phyloP scores from a whole-genome alignment of 306 rosid species.

The Ochetophila trinervis region DNA sequence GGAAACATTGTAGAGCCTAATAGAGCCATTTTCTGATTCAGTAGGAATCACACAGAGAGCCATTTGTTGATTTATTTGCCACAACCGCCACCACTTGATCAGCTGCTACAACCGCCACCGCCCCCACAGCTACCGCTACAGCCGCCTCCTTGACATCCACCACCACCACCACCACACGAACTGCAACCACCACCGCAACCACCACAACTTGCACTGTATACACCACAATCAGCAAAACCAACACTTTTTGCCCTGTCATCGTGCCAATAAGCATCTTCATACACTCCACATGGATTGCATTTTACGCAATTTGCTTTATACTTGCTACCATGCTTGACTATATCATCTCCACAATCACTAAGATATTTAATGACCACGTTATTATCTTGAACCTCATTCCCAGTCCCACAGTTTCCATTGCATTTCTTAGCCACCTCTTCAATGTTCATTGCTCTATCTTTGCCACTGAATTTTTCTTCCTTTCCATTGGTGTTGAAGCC shows the following conservation, averaged over 20 bases:
- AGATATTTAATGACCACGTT: no score
- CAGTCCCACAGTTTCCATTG: no score
- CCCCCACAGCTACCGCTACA: neutral
- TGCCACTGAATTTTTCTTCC: neutral
- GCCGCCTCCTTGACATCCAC: neutral
- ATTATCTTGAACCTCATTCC: no score
- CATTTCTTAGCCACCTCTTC: no score
- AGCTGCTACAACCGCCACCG: neutral
- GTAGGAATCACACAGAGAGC: no score
- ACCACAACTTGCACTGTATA: neutral
- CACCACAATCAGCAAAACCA: neutral
- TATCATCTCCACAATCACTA: neutral
- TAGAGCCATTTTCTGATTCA: neutral
- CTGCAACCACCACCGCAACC: no score
- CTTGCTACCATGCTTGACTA: neutral
- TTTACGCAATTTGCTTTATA: neutral
- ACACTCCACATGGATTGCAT: neutral
- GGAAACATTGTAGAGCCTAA: no score
- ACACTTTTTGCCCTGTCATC: neutral
- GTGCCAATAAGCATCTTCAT: neutral
- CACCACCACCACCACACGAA: no score
- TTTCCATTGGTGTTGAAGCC: slow-evolving; percentile 4
- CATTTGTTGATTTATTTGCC: neutral
- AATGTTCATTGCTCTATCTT: no score
- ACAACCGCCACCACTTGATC: neutral